phyloP scores from a whole-genome alignment of 495 filamentous ascomycete species.

The Penicillium daleae region DNA sequence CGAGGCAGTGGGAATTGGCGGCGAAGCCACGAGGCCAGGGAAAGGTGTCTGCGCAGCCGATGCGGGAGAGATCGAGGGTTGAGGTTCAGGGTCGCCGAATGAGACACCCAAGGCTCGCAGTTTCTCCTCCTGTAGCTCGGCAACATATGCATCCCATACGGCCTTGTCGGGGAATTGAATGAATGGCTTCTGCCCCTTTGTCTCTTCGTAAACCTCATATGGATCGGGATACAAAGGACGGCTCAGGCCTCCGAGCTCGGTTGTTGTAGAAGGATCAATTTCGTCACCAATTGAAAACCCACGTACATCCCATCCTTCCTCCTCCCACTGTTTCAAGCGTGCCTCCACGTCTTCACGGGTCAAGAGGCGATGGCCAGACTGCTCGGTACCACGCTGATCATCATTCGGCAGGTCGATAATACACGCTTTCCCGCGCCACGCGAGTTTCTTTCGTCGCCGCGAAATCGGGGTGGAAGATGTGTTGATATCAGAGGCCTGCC shows the following conservation, averaged over 20 bases:
- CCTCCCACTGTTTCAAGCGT: conserved; percentile 71
- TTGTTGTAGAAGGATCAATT: conserved; percentile 35
- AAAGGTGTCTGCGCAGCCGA: conserved; percentile 59
- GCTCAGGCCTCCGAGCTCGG: conserved; percentile 60
- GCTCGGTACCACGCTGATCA: conserved; percentile 63
- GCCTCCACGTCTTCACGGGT: conserved; percentile 61
- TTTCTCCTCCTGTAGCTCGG: conserved; percentile 83
- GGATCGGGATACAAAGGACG: conserved; percentile 73
- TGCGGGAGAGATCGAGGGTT: conserved; percentile 73
- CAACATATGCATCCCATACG: conserved; percentile 85
- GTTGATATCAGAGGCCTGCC: conserved; percentile 22
- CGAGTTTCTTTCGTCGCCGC: conserved; percentile 46
- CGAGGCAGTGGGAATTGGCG: conserved; percentile 55
- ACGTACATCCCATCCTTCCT: conserved; percentile 72
- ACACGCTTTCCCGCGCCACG: conserved; percentile 76
- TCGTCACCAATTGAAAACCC: conserved; percentile 68
- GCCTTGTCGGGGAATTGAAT: conserved; percentile 76
- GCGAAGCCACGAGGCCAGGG: conserved; percentile 60
- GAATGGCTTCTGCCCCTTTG: conserved; percentile 52
- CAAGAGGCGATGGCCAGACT: conserved; percentile 60
- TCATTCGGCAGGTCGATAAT: conserved; percentile 71
- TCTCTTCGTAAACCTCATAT: conserved; percentile 58
- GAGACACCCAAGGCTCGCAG: conserved; percentile 86
- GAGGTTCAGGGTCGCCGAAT: conserved; percentile 70
- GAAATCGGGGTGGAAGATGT: conserved; percentile 28